Evolutionary conservation across 768 basidiomycete species (phyloP), one percentile per base, ranked within the genome.

Genomic region (Sporobolomyces roseus): DNA sequence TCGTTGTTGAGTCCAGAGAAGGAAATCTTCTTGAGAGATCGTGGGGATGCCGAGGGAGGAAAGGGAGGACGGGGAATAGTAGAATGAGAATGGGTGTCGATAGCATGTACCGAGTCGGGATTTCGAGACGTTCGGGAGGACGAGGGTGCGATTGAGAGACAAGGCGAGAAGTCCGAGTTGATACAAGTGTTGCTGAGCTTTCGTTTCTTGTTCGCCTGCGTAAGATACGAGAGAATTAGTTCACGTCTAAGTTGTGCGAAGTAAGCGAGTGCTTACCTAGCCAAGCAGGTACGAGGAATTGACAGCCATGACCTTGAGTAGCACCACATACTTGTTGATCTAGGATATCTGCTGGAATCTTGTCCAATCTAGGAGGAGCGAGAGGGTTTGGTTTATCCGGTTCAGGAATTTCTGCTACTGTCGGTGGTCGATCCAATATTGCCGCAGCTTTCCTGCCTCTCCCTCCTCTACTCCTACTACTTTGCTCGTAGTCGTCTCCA

Each of bases 71-170:
- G 72, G 41, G 23, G 66, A 41, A 68, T 86, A 87, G 77, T 86
- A 87, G 12, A 78, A 78, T 4, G 77, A 78, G 68, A 86, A 84
- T 2, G 79, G 77, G 81, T 80, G 82, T 56, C 79, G 77, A 69
- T 80, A 82, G 78, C 85, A 87, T 5, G 79, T 76, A 1, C 84
- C 83, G 38, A 86, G 79, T 43, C 84, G 81, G 53, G 83, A 83
- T 65, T 83, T 83, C 10, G 83, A 83, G 6, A 86, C 85, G 65
- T 85, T 84, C 4, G 86, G 86, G 7, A 87, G 80, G 32, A 87
- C 84, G 41, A 87, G 79, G 4, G 83, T 86, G 8, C 85, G 81
- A 71, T 84, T 81, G 33, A 86, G 80, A 9, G 71, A 75, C 56
- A 76, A 75, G 0, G 85, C 83, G n/a, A 87, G 82, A 5, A 78